Evolutionary conservation across 176 grass and related monocot species (phyloP).

Genomic region (Rhynchospora pubera): DNA sequence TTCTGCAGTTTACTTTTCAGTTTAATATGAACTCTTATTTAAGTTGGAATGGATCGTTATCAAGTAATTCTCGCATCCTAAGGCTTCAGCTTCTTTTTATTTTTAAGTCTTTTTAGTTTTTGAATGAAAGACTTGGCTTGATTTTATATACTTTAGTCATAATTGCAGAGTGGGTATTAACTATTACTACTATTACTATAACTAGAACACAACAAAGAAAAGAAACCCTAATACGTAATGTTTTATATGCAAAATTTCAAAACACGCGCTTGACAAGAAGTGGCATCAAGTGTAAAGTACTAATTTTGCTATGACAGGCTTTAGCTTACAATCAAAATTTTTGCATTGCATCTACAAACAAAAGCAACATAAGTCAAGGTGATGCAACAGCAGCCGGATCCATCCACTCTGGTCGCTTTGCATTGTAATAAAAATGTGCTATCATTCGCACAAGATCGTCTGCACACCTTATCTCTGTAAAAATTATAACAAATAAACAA

Average conservation of each 20-base stretch:
- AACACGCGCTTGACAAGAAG: not conserved
- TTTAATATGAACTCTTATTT: not conserved
- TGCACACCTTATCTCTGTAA: slow-evolving; percentile 53
- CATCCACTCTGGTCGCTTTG: slow-evolving; percentile 73
- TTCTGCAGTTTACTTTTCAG: not conserved
- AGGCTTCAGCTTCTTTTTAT: not conserved
- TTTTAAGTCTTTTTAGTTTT: not conserved
- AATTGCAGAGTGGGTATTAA: too few species aligned
- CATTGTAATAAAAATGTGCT: slow-evolving; percentile 90
- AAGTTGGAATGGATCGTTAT: not conserved
- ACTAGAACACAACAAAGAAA: too few species aligned
- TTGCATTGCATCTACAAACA: not conserved
- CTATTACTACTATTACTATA: too few species aligned
- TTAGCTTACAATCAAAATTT: not conserved
- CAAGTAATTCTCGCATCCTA: not conserved
- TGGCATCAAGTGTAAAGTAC: not conserved
- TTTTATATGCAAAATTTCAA: not conserved
- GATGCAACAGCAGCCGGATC: slow-evolving; percentile 46
- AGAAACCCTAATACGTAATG: too few species aligned
- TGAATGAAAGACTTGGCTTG: too few species aligned
- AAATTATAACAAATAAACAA: not conserved
- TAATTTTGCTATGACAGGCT: not conserved
- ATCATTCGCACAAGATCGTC: slow-evolving; percentile 69
- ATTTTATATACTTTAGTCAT: too few species aligned
- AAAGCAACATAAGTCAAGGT: not conserved